Base-by-base conservation (phyloP, 257 asterid genomes). In the Solanum habrochaites region DNA sequence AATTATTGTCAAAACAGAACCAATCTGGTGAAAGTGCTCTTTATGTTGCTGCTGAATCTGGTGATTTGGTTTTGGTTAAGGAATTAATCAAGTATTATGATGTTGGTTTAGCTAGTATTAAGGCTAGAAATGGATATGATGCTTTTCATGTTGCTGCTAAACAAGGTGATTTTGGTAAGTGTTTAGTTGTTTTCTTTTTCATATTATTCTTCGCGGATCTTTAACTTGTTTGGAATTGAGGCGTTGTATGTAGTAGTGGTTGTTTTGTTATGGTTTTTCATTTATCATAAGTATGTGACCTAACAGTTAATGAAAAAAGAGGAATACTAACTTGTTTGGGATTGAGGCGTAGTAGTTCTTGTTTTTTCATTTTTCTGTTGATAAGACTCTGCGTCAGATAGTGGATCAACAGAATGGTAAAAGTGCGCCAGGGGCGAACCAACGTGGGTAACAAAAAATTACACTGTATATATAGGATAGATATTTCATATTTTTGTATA, bases 141-240 rank as follows among this genome's bases (percentile, higher is more conserved):
- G 94, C 95, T 52, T 93, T 95, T 90, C 98, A 93, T 83, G 93
- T 95, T 83, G 98, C 97, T 90, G 93, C 98, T 87, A 94, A 92
- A 90, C 90, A 91, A 3, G 97, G 96, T 42, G 88, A 93, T 82
- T 83, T 94, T 39, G 98, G 98, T 95, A 60, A 90, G 87, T 37
- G 14, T 71, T 85, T 32, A 8, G 45, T 71, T 32, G 11, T 73
- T 35, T 32, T 32, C 5, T 72, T 72, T 5, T 72, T 3, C 23
- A 1, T 11, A 15, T 69, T 69, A 7, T 29, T 0, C 3, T 69
- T 31, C 37, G 31, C 20, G 5, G 6, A 73, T 37, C 31, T 13
- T 13, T 9, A 37, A 37, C 11, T 37, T 73, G 31, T 73, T 73
- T 73, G 82, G 1, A 20, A 73, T 23, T 39, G 49, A 73, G 52